Conservation (phyloP, 192 early-diverging fungal genomes). For the Coemansia umbellata region DNA sequence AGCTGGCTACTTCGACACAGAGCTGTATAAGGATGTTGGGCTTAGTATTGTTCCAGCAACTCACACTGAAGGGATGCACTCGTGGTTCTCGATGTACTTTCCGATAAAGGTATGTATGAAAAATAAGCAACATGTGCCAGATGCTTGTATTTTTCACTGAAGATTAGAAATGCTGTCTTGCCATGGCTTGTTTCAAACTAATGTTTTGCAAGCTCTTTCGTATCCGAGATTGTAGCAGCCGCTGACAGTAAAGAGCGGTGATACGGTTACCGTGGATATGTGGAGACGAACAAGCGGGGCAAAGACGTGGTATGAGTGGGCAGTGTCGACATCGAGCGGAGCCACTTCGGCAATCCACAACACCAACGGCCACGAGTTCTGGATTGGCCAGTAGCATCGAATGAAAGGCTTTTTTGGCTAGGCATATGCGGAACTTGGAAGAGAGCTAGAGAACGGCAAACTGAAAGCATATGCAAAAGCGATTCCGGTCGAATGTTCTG, state of each 20-base stretch:
- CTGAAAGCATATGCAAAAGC: too few relatives aligned
- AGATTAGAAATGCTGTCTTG: too few relatives aligned
- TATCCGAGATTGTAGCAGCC: constrained; percentile 57
- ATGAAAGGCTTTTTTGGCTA: too few relatives aligned
- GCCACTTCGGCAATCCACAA: constrained; percentile 35
- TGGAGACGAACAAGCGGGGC: constrained; percentile 76
- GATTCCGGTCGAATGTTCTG: too few relatives aligned
- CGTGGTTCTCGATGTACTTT: constrained; percentile 99
- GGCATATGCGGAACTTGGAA: too few relatives aligned
- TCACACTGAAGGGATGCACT: constrained; percentile 92
- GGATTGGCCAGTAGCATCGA: constrained; percentile 46
- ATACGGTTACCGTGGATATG: constrained; percentile 66
- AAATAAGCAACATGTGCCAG: too few relatives aligned
- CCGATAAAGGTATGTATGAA: constrained; percentile 75
- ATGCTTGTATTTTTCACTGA: too few relatives aligned
- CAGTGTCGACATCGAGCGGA: constrained; percentile 32
- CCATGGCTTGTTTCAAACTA: too few relatives aligned
- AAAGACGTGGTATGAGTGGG: constrained; percentile 99
- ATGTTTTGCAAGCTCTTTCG: constrained; percentile 5
- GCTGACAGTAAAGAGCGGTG: constrained; percentile 58
- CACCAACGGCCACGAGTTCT: constrained; percentile 25
- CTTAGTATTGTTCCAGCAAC: constrained; percentile 79
- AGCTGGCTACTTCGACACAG: constrained; percentile 94
- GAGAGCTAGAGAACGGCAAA: too few relatives aligned
- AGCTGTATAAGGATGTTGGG: constrained; percentile 78